These are phyloP conservation scores for Chaetothyriales sp. DNA, from an alignment of 2,329 filamentous ascomycete genomes.

Conservation along the genomic window DNA sequence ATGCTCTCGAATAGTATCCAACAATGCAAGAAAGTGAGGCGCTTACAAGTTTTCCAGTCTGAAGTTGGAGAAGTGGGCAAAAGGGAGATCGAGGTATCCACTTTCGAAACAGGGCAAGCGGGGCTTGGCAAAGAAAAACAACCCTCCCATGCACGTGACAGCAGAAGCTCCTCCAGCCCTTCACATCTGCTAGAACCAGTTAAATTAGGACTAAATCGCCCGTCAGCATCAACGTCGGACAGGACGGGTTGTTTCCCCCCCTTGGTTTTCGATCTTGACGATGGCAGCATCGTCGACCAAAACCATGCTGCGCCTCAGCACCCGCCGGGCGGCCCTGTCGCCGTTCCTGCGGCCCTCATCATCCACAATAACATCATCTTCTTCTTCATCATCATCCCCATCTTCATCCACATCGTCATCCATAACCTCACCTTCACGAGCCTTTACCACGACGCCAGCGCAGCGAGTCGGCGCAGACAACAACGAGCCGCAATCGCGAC, in stretches of 20 bases:
- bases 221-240: not conserved
- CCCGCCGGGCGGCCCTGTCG: slow-evolving; percentile 26
- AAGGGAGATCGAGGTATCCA: no score
- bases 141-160: no score
- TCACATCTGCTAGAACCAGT: no score
- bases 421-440: slow-evolving; percentile 20
- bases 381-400: no score
- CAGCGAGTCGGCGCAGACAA: slow-evolving; percentile 3
- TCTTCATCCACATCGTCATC: slow-evolving; percentile 15
- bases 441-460: slow-evolving; percentile 24
- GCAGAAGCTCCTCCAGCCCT: no score
- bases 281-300: slow-evolving; percentile 29
- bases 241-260: slow-evolving; percentile 7
- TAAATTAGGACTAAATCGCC: no score
- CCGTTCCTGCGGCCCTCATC: slow-evolving; percentile 4
- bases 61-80: no score
- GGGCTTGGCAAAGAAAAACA: no score
- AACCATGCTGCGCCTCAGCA: slow-evolving; percentile 29
- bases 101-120: no score
- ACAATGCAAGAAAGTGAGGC: no score
- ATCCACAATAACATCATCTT: slow-evolving; percentile 16
- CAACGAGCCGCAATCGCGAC: slow-evolving; percentile 6
- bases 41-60: no score
- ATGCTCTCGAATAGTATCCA: no score
- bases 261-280: slow-evolving; percentile 10